Evolutionary conservation across 1,284 basidiomycete genomes (phyloP), one percentile per base, ranked within the genome.

Genomic region (Microbotryum saponariae): DNA sequence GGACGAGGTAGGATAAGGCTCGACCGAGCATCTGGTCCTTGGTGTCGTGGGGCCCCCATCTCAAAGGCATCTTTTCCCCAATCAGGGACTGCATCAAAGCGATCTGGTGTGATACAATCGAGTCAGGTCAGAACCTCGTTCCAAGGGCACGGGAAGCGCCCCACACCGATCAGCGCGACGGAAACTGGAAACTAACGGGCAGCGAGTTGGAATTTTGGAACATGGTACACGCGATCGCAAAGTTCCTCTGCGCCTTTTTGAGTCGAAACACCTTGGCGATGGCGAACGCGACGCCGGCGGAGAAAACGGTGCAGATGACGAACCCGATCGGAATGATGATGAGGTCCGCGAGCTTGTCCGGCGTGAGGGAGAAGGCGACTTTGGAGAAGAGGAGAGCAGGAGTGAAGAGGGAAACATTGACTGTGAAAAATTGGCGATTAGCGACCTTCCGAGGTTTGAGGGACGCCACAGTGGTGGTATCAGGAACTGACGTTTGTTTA

Each of bases 61-160:
- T 48, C 27, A 74, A 61, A 14, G 66, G 68, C 16, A 69, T 54
- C 25, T 71, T 72, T 29, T 69, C 67, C n/a, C 58, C 59, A 4
- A 78, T 74, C 20, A 78, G 71, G n/a, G 74, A 75, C 66, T 77
- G 76, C 70, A 78, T 75, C 21, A 78, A 67, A 9, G 77, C 77
- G n/a, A 78, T 76, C 1, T 42, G 16, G 0, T 18, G 16, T 42
- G 37, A 9, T 31, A 31, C 31, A 31, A 31, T 31, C 31, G 8
- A 18, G 16, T 42, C 14, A 18, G 10, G 37, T 42, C 37, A 42
- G 37, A 12, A 2, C 37, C 37, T 16, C 16, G 37, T 16, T 42
- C 14, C 12, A 42, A 42, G 37, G 14, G 37, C 12, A 18, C 9
- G 12, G 37, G 37, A 18, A 6, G 12, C 5, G 12, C 37, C 37